Evolutionary conservation across 129 eudicot species (phyloP).

Genomic region (Daucus carota): DH1_v3.0 NC_030383.2:58573501-58574000

Average conservation of each 20-base stretch:
- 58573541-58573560: not conserved
- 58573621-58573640: not conserved
- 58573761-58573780: not conserved
- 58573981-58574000: no score
- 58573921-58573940: not conserved
- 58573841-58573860: not conserved
- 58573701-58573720: no score
- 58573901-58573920: not conserved
- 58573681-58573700: no score
- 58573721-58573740: not conserved
- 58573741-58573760: not conserved
- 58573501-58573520: not conserved
- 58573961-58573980: no score
- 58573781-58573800: not conserved
- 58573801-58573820: not conserved
- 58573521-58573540: not conserved
- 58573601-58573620: not conserved
- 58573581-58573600: not conserved
- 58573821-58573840: not conserved
- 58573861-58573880: not conserved
- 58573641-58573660: not conserved
- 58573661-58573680: no score
- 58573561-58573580: not conserved
- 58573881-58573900: not conserved
- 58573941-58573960: not conserved